Base-by-base conservation (phyloP, 352 stramenopile species). In the Phytophthora parvispora region DNA sequence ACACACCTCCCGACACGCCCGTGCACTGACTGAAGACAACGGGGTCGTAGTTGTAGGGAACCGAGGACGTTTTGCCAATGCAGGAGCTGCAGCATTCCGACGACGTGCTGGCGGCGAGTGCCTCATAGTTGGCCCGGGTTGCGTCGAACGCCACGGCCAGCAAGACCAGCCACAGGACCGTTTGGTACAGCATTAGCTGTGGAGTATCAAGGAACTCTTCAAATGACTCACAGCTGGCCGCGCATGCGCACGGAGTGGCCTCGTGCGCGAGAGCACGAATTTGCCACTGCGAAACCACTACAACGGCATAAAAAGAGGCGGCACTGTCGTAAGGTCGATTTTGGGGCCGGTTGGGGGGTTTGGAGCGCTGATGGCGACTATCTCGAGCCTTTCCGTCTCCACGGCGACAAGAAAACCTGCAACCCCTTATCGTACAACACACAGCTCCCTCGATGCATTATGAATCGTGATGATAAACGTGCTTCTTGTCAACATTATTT, bases 21-120 rank as follows among this genome's bases (percentile, higher is more conserved):
- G 73, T 67, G 64, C 86, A 94, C 50, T 94, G 66, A 1, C 28
- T 58, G 70, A 86, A 85, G 20, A 94, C 62, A 5, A 90, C 34
- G 16, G 86, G 86, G 67, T 94, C 86, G 68, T 93, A 93, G 53
- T 59, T 84, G 77, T 91, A 93, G n/a, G 73, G 53, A 18, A 67
- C 52, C 57, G 58, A 61, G 10, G 83, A 81, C 13, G 82, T 78
- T 57, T 93, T 91, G 54, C 83, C 85, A 64, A 93, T 93, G 60
- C 85, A 93, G 22, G 62, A 84, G 27, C 72, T 82, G 58, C 85
- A 93, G 65, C 85, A 93, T 24, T 82, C 71, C 5, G 71, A 63
- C 18, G 61, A 62, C 4, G 56, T 64, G 20, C 40, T 64, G 29
- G 51, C 67, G 6, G 54, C 58, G 6, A 29, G 0, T 13, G 63